A percentile compares a stretch with the other conserved stretches of the same genome.
These are phyloP conservation scores for Jackrogersella multiformis DNA, from an alignment of 495 filamentous ascomycete species.

Conservation along the genomic window DNA sequence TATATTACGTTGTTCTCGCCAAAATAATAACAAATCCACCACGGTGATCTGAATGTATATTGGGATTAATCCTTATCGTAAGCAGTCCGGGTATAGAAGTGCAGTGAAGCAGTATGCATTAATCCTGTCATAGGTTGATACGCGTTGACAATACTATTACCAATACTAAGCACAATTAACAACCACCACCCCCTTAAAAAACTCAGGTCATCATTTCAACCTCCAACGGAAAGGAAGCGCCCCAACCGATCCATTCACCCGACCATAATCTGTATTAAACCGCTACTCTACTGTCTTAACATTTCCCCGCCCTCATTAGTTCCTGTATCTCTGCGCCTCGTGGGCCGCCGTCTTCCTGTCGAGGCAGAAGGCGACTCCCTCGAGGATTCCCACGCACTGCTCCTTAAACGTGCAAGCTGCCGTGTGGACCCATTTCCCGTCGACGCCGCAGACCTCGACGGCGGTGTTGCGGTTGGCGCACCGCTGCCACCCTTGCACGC, in stretches of 20 bases:
- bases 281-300: too few species aligned
- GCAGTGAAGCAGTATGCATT: background rate
- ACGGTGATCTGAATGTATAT: background rate
- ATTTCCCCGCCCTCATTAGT: background rate
- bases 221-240: background rate
- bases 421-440: background rate
- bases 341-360: background rate
- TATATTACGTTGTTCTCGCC: background rate
- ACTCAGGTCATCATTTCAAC: background rate
- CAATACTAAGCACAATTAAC: background rate
- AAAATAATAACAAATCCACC: conserved; percentile 13
- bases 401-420: background rate
- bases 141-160: conserved; percentile 26
- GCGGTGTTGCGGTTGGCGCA: background rate
- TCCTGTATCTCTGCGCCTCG: background rate
- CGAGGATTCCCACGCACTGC: background rate
- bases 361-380: conserved; percentile 14
- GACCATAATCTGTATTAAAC: too few species aligned
- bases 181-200: background rate
- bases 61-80: background rate
- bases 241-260: too few species aligned
- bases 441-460: background rate
- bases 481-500: conserved; percentile 2
- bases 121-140: background rate
- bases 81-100: background rate